A percentile compares a stretch with the other conserved stretches of the same genome.
phyloP scores from a whole-genome alignment of 768 basidiomycete species.

The Mycena alexandri region DNA sequence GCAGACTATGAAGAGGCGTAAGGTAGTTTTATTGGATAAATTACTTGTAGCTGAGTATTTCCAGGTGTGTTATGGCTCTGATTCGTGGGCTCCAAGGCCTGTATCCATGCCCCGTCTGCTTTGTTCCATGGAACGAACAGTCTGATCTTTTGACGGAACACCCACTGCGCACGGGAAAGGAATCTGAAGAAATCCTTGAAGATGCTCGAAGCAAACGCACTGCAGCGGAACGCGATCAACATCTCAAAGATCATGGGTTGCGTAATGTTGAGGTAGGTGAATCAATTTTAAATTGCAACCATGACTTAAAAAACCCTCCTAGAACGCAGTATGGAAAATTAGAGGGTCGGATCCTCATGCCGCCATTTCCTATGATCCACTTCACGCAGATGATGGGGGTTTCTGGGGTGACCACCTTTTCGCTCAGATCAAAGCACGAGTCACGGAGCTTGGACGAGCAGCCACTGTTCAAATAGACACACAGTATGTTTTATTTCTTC shows the following conservation, averaged over 20 bases:
- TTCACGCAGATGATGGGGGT: slow-evolving; percentile 48
- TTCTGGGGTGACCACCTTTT: slow-evolving; percentile 46
- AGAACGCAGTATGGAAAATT: slow-evolving; percentile 59
- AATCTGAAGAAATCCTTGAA: slow-evolving; percentile 32
- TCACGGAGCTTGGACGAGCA: slow-evolving; percentile 34
- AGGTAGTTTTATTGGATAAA: too few species aligned
- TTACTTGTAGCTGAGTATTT: too few species aligned
- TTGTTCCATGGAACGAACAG: background rate
- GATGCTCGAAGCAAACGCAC: slow-evolving; percentile 32
- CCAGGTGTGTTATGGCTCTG: background rate
- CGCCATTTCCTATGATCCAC: slow-evolving; percentile 52
- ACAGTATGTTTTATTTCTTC: slow-evolving; percentile 38
- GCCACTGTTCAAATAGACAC: slow-evolving; percentile 36
- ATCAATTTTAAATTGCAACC: background rate
- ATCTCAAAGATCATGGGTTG: slow-evolving; percentile 39
- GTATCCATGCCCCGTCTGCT: background rate
- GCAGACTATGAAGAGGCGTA: slow-evolving; percentile 51
- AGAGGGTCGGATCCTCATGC: slow-evolving; percentile 48
- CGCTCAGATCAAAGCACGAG: slow-evolving; percentile 39
- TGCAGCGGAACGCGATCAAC: slow-evolving; percentile 32
- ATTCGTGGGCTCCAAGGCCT: background rate
- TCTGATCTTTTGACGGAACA: background rate
- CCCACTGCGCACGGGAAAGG: slow-evolving; percentile 31
- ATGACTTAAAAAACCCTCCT: too few species aligned
- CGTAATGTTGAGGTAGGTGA: slow-evolving; percentile 40